A percentile compares a stretch with the other conserved stretches of the same genome.
Conservation (phyloP, 331 rosid species). For the Spiraea crenata region DNA sequence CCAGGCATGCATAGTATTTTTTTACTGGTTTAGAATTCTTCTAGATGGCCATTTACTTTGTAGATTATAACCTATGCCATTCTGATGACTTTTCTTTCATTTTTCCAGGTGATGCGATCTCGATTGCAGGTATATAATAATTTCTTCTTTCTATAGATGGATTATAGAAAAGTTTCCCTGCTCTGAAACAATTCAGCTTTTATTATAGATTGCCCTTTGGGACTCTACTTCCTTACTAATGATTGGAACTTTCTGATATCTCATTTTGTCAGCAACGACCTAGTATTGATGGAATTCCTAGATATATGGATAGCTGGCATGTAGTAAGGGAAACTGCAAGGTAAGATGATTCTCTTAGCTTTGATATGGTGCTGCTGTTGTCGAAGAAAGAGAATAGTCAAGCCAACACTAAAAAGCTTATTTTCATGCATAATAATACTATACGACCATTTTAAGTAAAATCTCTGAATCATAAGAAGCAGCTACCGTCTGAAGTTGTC, state of each 20-base stretch:
- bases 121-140: slow-evolving; percentile 67
- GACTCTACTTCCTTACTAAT: neutral
- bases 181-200: neutral
- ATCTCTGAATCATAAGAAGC: too few relatives aligned
- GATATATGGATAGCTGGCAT: slow-evolving; percentile 87
- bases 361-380: neutral
- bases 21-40: slow-evolving; percentile 12
- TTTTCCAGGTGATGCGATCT: slow-evolving; percentile 72
- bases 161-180: neutral
- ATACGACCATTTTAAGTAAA: too few relatives aligned
- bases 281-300: slow-evolving; percentile 58
- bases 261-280: slow-evolving; percentile 80
- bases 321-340: slow-evolving; percentile 81
- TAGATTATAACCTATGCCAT: slow-evolving; percentile 2
- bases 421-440: too few relatives aligned
- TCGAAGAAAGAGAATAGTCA: neutral
- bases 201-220: neutral
- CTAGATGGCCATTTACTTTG: slow-evolving; percentile 17
- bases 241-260: neutral
- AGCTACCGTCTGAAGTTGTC: neutral
- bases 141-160: neutral
- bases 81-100: slow-evolving; percentile 10
- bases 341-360: slow-evolving; percentile 38
- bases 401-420: neutral
- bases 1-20: slow-evolving; percentile 50